Evolutionary conservation across 2,329 filamentous ascomycete species (phyloP).

Genomic region (Lasiodiplodia sp.): DNA sequence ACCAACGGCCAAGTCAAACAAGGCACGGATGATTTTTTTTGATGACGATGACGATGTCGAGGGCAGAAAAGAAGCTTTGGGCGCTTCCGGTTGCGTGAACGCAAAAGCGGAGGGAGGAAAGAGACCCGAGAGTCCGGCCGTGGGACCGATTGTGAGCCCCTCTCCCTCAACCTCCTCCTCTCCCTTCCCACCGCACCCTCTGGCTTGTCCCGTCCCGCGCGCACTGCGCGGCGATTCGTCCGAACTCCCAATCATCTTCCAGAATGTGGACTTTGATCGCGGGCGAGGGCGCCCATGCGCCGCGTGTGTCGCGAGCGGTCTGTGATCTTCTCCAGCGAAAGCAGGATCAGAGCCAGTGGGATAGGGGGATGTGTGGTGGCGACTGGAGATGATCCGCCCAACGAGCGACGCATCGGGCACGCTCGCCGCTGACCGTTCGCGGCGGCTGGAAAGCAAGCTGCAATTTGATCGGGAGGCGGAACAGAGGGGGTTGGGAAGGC

Average conservation of each 20-base stretch:
- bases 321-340: background rate
- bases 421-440: background rate
- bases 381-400: background rate
- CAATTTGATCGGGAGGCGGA: background rate
- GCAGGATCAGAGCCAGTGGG: background rate
- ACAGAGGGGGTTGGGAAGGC: background rate
- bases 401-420: background rate
- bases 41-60: background rate
- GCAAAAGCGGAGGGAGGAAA: background rate
- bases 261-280: background rate
- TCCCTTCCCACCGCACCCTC: background rate
- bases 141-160: background rate
- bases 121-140: constrained; percentile 16
- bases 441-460: background rate
- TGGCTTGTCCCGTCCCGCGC: constrained; percentile 1
- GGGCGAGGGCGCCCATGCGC: background rate
- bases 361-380: constrained; percentile 5
- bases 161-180: background rate
- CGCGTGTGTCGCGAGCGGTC: background rate
- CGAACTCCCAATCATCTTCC: background rate
- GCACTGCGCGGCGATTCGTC: constrained; percentile 1
- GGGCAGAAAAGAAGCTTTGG: constrained; percentile 6
- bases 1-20: background rate
- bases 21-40: constrained; percentile 14
- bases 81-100: constrained; percentile 1